Evolutionary conservation across 192 early-diverging fungal genomes (phyloP).

Genomic region (Chytriomyces sp.): DNA sequence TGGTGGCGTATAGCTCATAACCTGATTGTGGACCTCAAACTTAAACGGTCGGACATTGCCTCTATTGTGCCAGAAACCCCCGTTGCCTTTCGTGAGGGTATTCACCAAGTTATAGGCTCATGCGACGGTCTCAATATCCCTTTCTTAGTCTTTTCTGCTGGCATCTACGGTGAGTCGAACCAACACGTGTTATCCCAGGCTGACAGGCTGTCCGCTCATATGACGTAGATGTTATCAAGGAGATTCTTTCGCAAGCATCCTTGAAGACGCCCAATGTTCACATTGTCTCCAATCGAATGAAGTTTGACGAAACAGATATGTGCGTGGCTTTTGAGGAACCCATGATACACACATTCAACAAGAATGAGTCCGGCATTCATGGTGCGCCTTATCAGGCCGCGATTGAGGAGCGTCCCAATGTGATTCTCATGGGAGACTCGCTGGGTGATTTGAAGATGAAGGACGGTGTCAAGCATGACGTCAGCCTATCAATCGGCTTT

Average conservation of each 20-base stretch:
- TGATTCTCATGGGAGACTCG: constrained; percentile 74
- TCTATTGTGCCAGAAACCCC: constrained; percentile 52
- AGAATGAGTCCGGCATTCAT: constrained; percentile 61
- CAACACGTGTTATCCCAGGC: neutral
- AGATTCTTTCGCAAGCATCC: constrained; percentile 44
- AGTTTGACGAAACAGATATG: constrained; percentile 55
- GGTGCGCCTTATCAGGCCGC: constrained; percentile 43
- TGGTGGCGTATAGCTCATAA: constrained; percentile 73
- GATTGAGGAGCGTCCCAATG: constrained; percentile 54
- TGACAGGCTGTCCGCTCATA: neutral
- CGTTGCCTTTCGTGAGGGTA: constrained; percentile 51
- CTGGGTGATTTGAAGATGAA: constrained; percentile 72
- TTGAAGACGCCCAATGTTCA: constrained; percentile 61
- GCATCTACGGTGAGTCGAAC: constrained; percentile 48
- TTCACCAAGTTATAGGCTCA: constrained; percentile 43
- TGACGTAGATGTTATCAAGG: constrained; percentile 62
- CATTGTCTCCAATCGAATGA: constrained; percentile 73
- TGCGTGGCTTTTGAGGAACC: constrained; percentile 67
- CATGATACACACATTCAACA: constrained; percentile 74
- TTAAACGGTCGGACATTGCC: constrained; percentile 52
- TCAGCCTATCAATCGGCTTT: constrained; percentile 68
- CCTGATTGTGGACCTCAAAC: constrained; percentile 49
- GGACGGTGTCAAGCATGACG: constrained; percentile 58
- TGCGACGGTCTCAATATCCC: constrained; percentile 48
- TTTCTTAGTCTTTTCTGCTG: constrained; percentile 74